Conservation (phyloP, 2,329 filamentous ascomycete species). For the Coniella vitis region DNA sequence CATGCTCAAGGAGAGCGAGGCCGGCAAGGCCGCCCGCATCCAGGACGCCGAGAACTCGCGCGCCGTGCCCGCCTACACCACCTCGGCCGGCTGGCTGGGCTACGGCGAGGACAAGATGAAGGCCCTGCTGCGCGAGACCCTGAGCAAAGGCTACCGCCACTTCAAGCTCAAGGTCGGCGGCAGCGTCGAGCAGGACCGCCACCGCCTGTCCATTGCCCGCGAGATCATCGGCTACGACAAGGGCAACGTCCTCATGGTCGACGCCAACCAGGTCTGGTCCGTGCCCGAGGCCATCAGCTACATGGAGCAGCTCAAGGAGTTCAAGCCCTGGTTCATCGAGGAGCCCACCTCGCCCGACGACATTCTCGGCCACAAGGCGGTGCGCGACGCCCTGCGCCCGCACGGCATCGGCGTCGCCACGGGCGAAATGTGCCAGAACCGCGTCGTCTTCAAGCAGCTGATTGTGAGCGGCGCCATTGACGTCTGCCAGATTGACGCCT, state of each 20-base stretch:
- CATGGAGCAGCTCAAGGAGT: slow-evolving; percentile 75
- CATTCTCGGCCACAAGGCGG: slow-evolving; percentile 78
- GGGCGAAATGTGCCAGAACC: slow-evolving; percentile 93
- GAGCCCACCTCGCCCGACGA: slow-evolving; percentile 89
- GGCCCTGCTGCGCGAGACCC: slow-evolving; percentile 63
- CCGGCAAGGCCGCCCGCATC: slow-evolving; percentile 63
- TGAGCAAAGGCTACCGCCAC: slow-evolving; percentile 70
- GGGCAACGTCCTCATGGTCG: slow-evolving; percentile 84
- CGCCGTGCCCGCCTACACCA: slow-evolving; percentile 87
- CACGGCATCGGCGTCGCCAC: slow-evolving; percentile 79
- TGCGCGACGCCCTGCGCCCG: slow-evolving; percentile 71
- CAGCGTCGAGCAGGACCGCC: slow-evolving; percentile 63
- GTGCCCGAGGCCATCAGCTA: slow-evolving; percentile 83
- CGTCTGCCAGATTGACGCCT: slow-evolving; percentile 85
- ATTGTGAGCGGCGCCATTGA: slow-evolving; percentile 75
- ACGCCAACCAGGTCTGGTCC: slow-evolving; percentile 90
- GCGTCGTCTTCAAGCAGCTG: slow-evolving; percentile 90
- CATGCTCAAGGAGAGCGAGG: slow-evolving; percentile 59
- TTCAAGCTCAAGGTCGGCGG: slow-evolving; percentile 90
- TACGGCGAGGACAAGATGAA: slow-evolving; percentile 86
- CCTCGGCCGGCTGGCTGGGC: slow-evolving; percentile 84
- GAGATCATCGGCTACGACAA: slow-evolving; percentile 75
- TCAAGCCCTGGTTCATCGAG: slow-evolving; percentile 91
- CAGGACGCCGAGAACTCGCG: slow-evolving; percentile 64
- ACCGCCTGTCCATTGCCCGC: slow-evolving; percentile 65